phyloP scores from a whole-genome alignment of 306 rosid genomes.

The Prosopis cineraria region DNA sequence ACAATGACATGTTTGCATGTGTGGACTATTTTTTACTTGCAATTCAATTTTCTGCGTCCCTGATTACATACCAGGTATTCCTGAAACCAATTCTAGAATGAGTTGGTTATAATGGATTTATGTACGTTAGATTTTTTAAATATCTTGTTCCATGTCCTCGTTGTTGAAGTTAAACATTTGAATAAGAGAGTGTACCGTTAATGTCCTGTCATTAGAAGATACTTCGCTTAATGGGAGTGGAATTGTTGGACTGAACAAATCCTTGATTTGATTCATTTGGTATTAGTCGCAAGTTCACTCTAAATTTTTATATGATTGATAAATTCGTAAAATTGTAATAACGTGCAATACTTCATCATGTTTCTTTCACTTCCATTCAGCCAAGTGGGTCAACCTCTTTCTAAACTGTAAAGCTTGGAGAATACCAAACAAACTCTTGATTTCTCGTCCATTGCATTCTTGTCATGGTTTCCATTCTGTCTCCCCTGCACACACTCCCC shows the following conservation, averaged over 20 bases:
- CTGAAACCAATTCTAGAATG: not conserved
- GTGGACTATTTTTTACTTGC: not conserved
- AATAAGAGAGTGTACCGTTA: not conserved
- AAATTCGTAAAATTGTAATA: constrained; percentile 12
- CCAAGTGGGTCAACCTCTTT: not conserved
- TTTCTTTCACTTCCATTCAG: not conserved
- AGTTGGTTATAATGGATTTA: not conserved
- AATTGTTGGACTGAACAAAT: not conserved
- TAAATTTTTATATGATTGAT: not conserved
- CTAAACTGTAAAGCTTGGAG: not conserved
- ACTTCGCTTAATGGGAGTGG: not conserved
- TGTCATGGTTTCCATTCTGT: not conserved
- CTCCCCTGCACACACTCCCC: no score
- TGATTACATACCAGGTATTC: not conserved
- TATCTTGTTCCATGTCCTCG: not conserved
- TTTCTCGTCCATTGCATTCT: constrained; percentile 10
- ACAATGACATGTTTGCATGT: not conserved
- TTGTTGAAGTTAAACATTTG: constrained; percentile 2
- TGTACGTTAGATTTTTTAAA: not conserved
- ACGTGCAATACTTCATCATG: not conserved
- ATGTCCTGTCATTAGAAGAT: not conserved
- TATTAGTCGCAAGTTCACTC: not conserved
- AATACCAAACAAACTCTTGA: constrained; percentile 1
- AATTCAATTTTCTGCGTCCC: not conserved
- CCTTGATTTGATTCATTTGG: not conserved